A percentile compares a stretch with the other conserved stretches of the same genome.
Evolutionary conservation across 805 yeast genomes (phyloP).

Genomic region (Kodamaea kakaduensis): DNA sequence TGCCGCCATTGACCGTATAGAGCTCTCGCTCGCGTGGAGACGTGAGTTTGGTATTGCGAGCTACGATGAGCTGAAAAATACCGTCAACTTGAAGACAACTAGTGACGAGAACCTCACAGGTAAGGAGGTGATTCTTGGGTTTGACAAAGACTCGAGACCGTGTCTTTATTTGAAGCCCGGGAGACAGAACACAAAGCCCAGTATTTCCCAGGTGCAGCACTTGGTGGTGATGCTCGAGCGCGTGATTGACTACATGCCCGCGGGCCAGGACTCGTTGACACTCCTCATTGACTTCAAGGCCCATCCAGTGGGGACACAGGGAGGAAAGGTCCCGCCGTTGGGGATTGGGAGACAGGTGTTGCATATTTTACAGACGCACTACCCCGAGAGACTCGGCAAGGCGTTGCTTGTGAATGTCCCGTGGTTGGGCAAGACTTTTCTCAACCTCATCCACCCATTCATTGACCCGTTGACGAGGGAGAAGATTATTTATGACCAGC

Average conservation of each 20-base stretch:
- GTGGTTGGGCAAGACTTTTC: constrained; percentile 53
- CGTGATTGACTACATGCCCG: constrained; percentile 91
- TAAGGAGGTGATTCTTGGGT: constrained; percentile 88
- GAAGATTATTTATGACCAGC: constrained; percentile 55
- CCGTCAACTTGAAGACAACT: constrained; percentile 52
- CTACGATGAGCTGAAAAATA: constrained; percentile 40
- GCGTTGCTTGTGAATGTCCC: constrained; percentile 55
- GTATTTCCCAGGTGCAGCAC: constrained; percentile 92
- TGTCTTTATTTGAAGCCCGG: constrained; percentile 92
- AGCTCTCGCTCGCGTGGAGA: constrained; percentile 84
- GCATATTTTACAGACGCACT: constrained; percentile 53
- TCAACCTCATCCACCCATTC: constrained; percentile 54
- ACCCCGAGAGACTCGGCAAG: constrained; percentile 55
- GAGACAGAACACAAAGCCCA: constrained; percentile 88
- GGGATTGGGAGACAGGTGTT: constrained; percentile 47
- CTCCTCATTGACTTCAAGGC: constrained; percentile 88
- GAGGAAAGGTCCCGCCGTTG: constrained; percentile 46
- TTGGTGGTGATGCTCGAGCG: constrained; percentile 89
- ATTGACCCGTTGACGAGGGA: constrained; percentile 57
- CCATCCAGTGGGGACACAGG: constrained; percentile 46
- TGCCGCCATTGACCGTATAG: constrained; percentile 71
- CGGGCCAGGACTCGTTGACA: constrained; percentile 93
- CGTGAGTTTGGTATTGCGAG: constrained; percentile 73
- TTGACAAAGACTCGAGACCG: constrained; percentile 85
- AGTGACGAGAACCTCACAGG: constrained; percentile 82